A percentile compares a stretch with the other conserved stretches of the same genome.
These are phyloP conservation scores for Knoxdaviesia capensis DNA, from an alignment of 2,329 filamentous ascomycete genomes.

Conservation along the genomic window DNA sequence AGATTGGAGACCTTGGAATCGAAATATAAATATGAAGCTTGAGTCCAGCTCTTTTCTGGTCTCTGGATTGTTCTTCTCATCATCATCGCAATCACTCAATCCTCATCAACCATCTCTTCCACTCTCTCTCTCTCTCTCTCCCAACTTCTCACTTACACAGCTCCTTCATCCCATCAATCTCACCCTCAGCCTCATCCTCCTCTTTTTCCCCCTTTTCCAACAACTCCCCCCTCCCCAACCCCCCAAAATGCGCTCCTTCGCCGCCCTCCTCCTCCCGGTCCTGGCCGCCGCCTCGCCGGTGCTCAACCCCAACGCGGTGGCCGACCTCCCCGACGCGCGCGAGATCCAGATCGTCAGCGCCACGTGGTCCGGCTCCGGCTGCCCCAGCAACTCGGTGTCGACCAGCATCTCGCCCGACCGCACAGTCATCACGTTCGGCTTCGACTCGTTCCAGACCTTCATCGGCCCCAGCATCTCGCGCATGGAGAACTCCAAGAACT, in stretches of 20 bases:
- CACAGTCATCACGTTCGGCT: conserved; percentile 25
- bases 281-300: conserved; percentile 17
- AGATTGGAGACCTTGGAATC: not conserved
- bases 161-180: not conserved
- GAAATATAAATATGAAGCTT: not conserved
- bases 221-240: conserved; percentile 1
- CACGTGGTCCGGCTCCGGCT: conserved; percentile 22
- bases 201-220: not conserved
- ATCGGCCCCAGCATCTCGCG: conserved; percentile 19
- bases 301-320: conserved; percentile 10
- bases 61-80: not conserved
- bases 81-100: not conserved
- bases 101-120: conserved; percentile 1
- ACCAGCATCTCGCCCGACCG: conserved; percentile 20
- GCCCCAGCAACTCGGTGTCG: conserved; percentile 21
- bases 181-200: not conserved
- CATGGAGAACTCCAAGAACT: conserved; percentile 22
- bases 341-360: conserved; percentile 20
- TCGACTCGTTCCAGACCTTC: conserved; percentile 25
- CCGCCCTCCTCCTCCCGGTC: conserved; percentile 14
- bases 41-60: not conserved
- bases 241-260: conserved; percentile 16
- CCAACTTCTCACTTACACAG: not conserved
- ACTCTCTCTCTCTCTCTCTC: not conserved
- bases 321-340: conserved; percentile 16